phyloP scores from a whole-genome alignment of 1,284 basidiomycete species.

The Vanrija humicola region DNA sequence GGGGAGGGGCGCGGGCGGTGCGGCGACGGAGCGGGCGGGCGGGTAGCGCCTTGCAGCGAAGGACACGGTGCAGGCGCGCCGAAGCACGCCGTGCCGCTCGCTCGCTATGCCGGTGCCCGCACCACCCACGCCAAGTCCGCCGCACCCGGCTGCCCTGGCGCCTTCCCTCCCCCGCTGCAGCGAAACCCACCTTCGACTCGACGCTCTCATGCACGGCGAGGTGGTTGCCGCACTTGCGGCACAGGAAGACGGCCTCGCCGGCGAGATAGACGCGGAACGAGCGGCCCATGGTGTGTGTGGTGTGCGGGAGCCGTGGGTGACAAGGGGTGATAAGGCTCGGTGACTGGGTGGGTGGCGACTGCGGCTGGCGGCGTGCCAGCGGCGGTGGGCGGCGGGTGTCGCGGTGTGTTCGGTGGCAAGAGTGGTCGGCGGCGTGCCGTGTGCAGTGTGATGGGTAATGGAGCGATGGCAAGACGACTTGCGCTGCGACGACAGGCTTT shows the following conservation, averaged over 20 bases:
- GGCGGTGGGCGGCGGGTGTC: background rate
- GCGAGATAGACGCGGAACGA: slow-evolving; percentile 71
- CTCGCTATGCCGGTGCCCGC: no score
- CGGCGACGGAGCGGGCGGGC: no score
- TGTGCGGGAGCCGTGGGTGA: background rate
- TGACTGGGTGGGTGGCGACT: background rate
- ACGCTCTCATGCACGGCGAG: slow-evolving; percentile 87
- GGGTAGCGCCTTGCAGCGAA: no score
- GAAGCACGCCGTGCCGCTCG: no score
- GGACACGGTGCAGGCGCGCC: no score
- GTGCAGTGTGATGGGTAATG: no score
- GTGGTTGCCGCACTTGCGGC: slow-evolving; percentile 86
- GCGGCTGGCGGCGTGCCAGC: background rate
- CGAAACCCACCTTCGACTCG: slow-evolving; percentile 68
- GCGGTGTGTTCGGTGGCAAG: background rate
- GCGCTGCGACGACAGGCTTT: no score
- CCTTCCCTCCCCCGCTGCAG: background rate
- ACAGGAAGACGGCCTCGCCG: slow-evolving; percentile 85
- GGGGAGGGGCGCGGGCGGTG: no score
- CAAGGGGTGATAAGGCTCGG: background rate
- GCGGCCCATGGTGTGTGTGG: slow-evolving; percentile 36
- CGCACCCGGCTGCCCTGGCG: no score
- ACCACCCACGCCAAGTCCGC: no score
- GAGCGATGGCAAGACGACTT: no score
- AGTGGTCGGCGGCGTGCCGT: no score